Evolutionary conservation across 1,284 basidiomycete species (phyloP), one percentile per base, ranked within the genome.

Genomic region (Austroboletus novae-zelandiae): DNA sequence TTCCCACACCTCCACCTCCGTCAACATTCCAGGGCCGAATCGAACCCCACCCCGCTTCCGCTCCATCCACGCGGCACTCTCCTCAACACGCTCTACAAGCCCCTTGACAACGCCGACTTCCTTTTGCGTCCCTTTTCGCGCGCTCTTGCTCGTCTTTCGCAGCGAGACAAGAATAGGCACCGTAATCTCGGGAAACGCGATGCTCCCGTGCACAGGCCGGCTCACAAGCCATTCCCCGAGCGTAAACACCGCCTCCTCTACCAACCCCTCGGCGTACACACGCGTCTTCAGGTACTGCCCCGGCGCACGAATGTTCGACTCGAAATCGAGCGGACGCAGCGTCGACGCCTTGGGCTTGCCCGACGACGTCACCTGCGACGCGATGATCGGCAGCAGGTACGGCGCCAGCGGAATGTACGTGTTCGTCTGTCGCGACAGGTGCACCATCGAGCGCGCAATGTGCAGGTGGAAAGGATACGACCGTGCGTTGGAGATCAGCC

Each of bases 151-250:
- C 66, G 78, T 71, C 70, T 83, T 81, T 29, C 82, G 82, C 50
- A 95, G 74, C 4, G 79, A 74, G 10, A 89, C 79, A n/a, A 86
- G 72, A 35, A 95, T 74, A 2, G 96, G 94, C n/a, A 98, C 81
- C 13, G 86, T 79, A 47, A 97, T 76, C 72, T 99, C 97, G 2
- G 96, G 96, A 74, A 98, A 98, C 0, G 92, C 92, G 50, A 98
- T 86, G 67, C 89, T 91, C 1, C 79, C 83, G 48, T 87, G 86
- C 1, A 89, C 81, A 0, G 78, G 71, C 56, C 66, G 74, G 63
- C 74, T 90, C 53, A 71, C 72, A 48, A 79, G 79, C 81, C 90
- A 94, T 69, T 96, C 91, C 10, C 86, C 84, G 39, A 98, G 76
- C 17, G 94, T 71, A 69, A 82, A 94, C 6, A 79, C 69, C 17